Base-by-base conservation (phyloP, 768 basidiomycete genomes). In the Trametes sanguinea region DNA sequence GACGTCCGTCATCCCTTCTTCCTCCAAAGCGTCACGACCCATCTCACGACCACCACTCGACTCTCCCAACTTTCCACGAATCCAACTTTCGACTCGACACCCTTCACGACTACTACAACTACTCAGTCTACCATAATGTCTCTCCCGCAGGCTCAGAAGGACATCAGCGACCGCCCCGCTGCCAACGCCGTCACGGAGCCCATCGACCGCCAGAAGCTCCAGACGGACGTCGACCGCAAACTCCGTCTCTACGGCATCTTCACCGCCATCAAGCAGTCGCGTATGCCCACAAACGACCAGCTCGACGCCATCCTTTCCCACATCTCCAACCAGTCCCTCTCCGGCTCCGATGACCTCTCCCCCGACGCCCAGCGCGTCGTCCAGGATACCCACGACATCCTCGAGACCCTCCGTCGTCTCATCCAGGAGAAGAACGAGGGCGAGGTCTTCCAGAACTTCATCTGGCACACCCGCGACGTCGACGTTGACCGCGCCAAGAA, bases 401-500 rank as follows among this genome's bases (percentile, higher is more conserved):
- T 96, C 68, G 82, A 85, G 65, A 94, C 93, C 3, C 78, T 83
- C 0, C 82, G 87, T 16, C 66, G 81, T 39, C 85, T 94, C 62
- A 84, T 95, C 13, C 71, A 78, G 47, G 83, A 89, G 69, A 97
- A 95, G 84, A 97, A 97, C 68, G 76, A 79, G n/a, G 95, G 95
- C 67, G 94, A 98, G 76, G 81, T 98, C 43, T 81, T 97, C 73
- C 96, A 98, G 75, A 88, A 91, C 68, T 95, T 96, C 66, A 74
- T 95, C 43, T 95, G 89, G 89, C 83, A 87, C 65, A 92, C 91
- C 0, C 77, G 83, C 44, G 82, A 83, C 42, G 76, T 87, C 22
- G 70, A 81, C 54, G 70, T 79, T 47, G 78, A 73, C 60, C 71
- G 76, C 65, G 69, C 72, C 50, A 83, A 80, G 75, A 75, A 73